Evolutionary conservation across 1,284 basidiomycete genomes (phyloP), one percentile per base, ranked within the genome.

Genomic region (Naganishia liquefaciens): DNA sequence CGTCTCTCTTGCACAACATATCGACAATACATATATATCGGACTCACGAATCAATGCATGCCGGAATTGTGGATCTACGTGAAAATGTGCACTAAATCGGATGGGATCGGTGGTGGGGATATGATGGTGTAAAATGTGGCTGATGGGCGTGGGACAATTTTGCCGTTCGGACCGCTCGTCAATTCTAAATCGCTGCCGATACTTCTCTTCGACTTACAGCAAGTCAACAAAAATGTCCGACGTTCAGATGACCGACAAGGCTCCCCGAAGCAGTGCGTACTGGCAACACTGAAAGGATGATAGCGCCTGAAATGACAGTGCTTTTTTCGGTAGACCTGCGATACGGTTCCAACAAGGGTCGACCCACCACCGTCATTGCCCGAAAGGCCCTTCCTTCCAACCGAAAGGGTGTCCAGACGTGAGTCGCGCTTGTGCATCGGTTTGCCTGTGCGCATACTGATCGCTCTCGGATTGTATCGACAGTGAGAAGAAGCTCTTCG

Each of bases 271-370:
- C 67, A 76, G 74, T 76, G 69, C 67, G 74, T 75, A 44, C 57
- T 54, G 37, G 40, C 33, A 30, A 46, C 42, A 23, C 40, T 50
- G 21, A 37, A 63, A 21, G 44, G n/a, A 15, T 28, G 33, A 43
- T 33, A 52, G 5, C 25, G 44, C 28, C 37, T 46, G 47, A 60
- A 19, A 28, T 27, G 52, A 15, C 25, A 21, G 19, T 51, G 53
- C 17, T 66, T 33, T 54, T 50, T 39, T 23, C 40, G 25, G 17
- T 43, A 96, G 95, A 95, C 84, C 82, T 94, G 80, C 90, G 91
- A 76, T 84, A 84, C 81, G 96, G 96, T 76, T 84, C 86, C 76
- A 96, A 95, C 87, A 88, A 89, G 76, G 96, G 96, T 74, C 90
- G 89, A 84, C 88, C 90, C 72, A 96, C 94, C 65, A 96, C 92